Conservation (phyloP, 2,329 filamentous ascomycete species). For the Talaromyces albobiverticillius region DNA sequence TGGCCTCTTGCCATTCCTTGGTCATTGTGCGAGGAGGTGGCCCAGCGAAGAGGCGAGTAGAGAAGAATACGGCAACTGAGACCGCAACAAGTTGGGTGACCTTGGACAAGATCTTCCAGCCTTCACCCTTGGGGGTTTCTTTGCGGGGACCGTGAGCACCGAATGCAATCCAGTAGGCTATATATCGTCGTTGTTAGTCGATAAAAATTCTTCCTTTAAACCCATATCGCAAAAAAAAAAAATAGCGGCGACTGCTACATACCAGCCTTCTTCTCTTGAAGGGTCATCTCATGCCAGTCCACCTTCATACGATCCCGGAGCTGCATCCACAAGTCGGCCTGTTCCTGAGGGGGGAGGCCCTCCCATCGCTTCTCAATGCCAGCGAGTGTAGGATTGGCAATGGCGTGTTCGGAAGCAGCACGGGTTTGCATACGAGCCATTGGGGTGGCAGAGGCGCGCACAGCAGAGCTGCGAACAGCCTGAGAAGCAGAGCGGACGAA, state of each 20-base stretch:
- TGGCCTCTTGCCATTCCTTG: conserved; percentile 93
- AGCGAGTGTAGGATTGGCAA: conserved; percentile 95
- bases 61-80: conserved; percentile 68
- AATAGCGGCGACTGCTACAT: no score
- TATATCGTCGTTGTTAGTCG: conserved; percentile 15
- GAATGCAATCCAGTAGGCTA: conserved; percentile 99
- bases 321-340: conserved; percentile 98
- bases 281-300: conserved; percentile 90
- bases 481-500: conserved; percentile 46
- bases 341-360: conserved; percentile 94
- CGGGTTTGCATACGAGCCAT: conserved; percentile 48
- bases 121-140: conserved; percentile 77
- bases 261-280: conserved; percentile 99
- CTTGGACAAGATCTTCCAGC: conserved; percentile 72
- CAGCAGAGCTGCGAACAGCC: conserved; percentile 42
- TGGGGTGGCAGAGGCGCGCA: conserved; percentile 33
- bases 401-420: conserved; percentile 74
- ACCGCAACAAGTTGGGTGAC: conserved; percentile 65
- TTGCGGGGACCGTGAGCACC: conserved; percentile 93
- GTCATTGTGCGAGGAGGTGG: conserved; percentile 81
- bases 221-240: no score
- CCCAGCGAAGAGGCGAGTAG: conserved; percentile 69
- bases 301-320: conserved; percentile 98
- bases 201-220: no score
- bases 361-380: conserved; percentile 99